These are phyloP conservation scores for Boletus sp. DNA, from an alignment of 768 basidiomycete species.

Conservation along the genomic window DNA sequence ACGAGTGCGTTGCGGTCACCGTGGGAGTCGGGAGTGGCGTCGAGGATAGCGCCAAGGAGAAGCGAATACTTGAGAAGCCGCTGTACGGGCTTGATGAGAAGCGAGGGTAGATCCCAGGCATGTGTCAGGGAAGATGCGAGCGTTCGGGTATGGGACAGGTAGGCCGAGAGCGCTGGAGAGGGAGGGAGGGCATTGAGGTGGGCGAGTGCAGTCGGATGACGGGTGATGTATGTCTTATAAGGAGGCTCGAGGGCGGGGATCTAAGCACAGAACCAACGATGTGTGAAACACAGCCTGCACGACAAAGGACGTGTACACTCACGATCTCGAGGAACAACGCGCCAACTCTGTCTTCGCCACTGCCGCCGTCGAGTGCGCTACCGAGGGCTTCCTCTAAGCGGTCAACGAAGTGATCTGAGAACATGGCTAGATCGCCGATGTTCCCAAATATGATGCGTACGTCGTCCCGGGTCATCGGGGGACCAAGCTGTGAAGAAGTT, in stretches of 20 bases:
- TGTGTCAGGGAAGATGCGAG: conserved; percentile 72
- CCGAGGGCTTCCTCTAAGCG: conserved; percentile 67
- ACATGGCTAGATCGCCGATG: conserved; percentile 67
- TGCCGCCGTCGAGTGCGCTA: conserved; percentile 55
- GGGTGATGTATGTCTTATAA: conserved; percentile 79
- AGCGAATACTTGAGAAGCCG: conserved; percentile 92
- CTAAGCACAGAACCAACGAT: conserved; percentile 33
- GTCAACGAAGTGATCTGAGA: conserved; percentile 65
- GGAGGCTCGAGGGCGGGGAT: conserved; percentile 66
- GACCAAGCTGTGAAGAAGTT: conserved; percentile 44
- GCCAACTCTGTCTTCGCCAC: conserved; percentile 68
- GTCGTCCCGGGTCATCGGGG: conserved; percentile 73
- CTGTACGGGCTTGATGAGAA: conserved; percentile 97
- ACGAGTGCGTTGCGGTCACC: conserved; percentile 48
- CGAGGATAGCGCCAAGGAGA: conserved; percentile 71
- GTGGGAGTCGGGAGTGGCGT: conserved; percentile 68
- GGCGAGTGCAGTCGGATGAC: conserved; percentile 69
- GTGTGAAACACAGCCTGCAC: background rate
- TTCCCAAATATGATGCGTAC: conserved; percentile 73
- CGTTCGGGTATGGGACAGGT: conserved; percentile 62
- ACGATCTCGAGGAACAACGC: conserved; percentile 67
- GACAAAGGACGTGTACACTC: conserved; percentile 29
- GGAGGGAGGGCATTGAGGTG: conserved; percentile 51
- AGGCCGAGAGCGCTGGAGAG: conserved; percentile 50
- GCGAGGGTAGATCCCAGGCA: conserved; percentile 89